Base-by-base conservation (phyloP, 2,329 filamentous ascomycete genomes). In the Cadophora gregata region DNA sequence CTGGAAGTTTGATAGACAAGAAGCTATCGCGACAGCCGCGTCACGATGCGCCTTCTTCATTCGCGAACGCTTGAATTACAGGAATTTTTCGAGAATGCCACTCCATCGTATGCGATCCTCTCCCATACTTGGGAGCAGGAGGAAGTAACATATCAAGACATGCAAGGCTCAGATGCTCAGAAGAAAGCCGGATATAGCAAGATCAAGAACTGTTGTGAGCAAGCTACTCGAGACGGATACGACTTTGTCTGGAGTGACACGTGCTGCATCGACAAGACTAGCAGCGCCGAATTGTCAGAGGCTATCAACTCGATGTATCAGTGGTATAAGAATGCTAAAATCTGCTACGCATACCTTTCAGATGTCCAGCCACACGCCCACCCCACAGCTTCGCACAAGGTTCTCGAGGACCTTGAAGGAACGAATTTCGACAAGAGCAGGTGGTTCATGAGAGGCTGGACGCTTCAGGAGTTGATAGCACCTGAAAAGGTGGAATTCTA, bases 291-390 rank as follows among this genome's bases (percentile, higher is more conserved):
- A 24, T 16, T 51, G 5, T 51, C 48, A 6, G 48, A 51, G 14
- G 48, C 48, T 29, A 51, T 51, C 10, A 51, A 51, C 24, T 51
- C 48, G 10, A 51, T 51, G 48, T 51, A 51, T 12, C 27, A 27
- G 48, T 51, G 24, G 48, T 51, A 51, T 24, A 29, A 29, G 48
- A 29, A 29, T 6, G 19, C 24, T 14, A 12, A 29, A 27, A 5
- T 51, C 6, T 51, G 48, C 48, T 51, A 51, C 10, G 48, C 48
- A 5, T 51, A 51, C 14, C 24, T 51, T 4, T 2, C 48, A 3
- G 48, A 51, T 12, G 48, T 51, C n/a, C n/a, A n/a, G n/a, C n/a
- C n/a, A n/a, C n/a, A n/a, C n/a, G 4, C 24, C 24, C 5, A 27
- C 4, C 7, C 21, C 47, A 38, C 16, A 12, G 12, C 12, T 3